Percentiles rank a stretch among this genome's conserved stretches.
phyloP scores from a whole-genome alignment of 495 filamentous ascomycete species.

The Lasiosphaeriaceae sp. region DNA sequence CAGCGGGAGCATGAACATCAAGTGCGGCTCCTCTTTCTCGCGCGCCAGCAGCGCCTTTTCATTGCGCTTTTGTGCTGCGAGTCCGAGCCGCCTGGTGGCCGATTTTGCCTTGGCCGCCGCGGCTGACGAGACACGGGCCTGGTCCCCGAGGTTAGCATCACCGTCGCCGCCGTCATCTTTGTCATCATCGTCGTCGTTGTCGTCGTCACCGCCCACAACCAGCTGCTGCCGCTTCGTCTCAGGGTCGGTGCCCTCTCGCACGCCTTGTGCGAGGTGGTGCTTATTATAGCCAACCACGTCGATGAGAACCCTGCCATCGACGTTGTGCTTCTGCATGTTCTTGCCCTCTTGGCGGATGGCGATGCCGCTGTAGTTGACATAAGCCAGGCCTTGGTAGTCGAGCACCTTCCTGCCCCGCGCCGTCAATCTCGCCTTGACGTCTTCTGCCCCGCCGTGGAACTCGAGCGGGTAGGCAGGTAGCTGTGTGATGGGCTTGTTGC shows the following conservation, averaged over 20 bases:
- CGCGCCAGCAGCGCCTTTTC: slow-evolving; percentile 19
- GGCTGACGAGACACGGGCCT: background rate
- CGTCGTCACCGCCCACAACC: slow-evolving; percentile 6
- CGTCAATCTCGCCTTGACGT: slow-evolving; percentile 20
- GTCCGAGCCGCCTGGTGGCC: slow-evolving; percentile 14
- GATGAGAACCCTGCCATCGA: slow-evolving; percentile 33
- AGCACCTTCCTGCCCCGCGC: slow-evolving; percentile 28
- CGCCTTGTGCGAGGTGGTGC: slow-evolving; percentile 29
- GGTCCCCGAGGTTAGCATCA: background rate
- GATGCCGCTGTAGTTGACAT: slow-evolving; percentile 30
- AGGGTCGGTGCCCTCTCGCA: slow-evolving; percentile 19
- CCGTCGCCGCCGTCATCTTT: background rate
- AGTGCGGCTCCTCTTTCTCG: slow-evolving; percentile 18
- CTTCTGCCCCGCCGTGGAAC: slow-evolving; percentile 20
- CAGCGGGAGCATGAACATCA: slow-evolving; percentile 34
- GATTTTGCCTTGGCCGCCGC: background rate
- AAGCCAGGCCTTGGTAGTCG: slow-evolving; percentile 32
- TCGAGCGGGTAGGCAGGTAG: slow-evolving; percentile 32
- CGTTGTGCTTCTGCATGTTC: slow-evolving; percentile 21
- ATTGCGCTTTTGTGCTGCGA: slow-evolving; percentile 26
- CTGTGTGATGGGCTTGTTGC: slow-evolving; percentile 26
- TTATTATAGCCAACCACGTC: slow-evolving; percentile 37
- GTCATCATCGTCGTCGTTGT: background rate
- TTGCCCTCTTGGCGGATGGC: slow-evolving; percentile 17
- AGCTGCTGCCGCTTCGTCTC: slow-evolving; percentile 8